Percentiles rank a stretch among this genome's conserved stretches.
Conservation (phyloP, 305 asterid species). For the Fraxinus xanthoxyloides region DNA sequence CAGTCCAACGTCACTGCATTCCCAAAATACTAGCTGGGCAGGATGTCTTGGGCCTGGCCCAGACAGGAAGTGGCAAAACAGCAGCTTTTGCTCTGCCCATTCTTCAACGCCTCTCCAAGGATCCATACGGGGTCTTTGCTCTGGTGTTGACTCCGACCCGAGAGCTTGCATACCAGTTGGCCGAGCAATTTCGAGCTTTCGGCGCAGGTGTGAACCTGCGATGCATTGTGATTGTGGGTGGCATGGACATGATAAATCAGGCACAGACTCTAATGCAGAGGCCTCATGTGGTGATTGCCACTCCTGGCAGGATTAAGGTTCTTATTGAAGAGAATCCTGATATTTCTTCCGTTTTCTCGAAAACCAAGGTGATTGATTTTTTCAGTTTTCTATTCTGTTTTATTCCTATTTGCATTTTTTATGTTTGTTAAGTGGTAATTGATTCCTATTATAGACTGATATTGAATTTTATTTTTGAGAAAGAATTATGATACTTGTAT, state of each 20-base stretch:
- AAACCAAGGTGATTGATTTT: conserved; percentile 57
- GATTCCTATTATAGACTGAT: background rate
- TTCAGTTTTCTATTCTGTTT: background rate
- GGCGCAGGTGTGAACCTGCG: conserved; percentile 78
- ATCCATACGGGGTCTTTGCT: conserved; percentile 86
- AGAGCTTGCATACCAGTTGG: conserved; percentile 85
- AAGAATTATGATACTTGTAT: background rate
- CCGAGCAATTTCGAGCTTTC: conserved; percentile 88
- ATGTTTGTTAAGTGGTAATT: background rate
- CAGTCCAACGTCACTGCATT: conserved; percentile 86
- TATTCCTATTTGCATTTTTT: background rate
- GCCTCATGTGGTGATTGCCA: conserved; percentile 90
- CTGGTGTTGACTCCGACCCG: conserved; percentile 87
- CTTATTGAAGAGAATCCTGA: conserved; percentile 78
- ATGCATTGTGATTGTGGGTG: conserved; percentile 75
- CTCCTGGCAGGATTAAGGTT: conserved; percentile 94
- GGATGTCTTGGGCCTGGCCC: conserved; percentile 88
- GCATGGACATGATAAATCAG: conserved; percentile 83
- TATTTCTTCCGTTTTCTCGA: conserved; percentile 67
- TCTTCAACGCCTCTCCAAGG: conserved; percentile 63
- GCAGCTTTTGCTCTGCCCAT: conserved; percentile 93
- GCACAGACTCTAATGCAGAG: conserved; percentile 60
- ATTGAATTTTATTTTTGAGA: background rate
- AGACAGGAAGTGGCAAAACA: conserved; percentile 93
- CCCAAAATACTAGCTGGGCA: conserved; percentile 77